Evolutionary conservation across 768 basidiomycete species (phyloP).

Genomic region (Boletus vermiculosoides): DNA sequence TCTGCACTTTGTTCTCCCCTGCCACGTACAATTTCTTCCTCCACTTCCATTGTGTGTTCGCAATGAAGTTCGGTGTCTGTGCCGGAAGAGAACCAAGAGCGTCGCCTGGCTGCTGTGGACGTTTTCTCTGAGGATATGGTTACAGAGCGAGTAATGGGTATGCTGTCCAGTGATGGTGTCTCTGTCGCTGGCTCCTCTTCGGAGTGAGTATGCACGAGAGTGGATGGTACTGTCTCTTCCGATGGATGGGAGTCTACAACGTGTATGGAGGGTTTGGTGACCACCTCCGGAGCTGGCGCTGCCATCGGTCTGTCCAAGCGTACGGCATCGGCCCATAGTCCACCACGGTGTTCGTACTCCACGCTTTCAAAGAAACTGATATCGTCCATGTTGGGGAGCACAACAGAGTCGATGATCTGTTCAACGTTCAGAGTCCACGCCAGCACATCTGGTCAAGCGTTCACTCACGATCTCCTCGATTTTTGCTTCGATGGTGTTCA

Average conservation of each 20-base stretch:
- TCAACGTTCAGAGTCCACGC: slow-evolving; percentile 66
- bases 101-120: slow-evolving; percentile 38
- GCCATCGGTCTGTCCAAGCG: slow-evolving; percentile 38
- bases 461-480: slow-evolving; percentile 80
- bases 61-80: slow-evolving; percentile 37
- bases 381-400: slow-evolving; percentile 98
- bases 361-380: slow-evolving; percentile 90
- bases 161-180: slow-evolving; percentile 23
- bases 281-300: slow-evolving; percentile 6
- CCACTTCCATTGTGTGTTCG: slow-evolving; percentile 23
- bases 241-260: slow-evolving; percentile 35
- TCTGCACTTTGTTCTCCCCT: slow-evolving; percentile 32
- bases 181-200: slow-evolving; percentile 30
- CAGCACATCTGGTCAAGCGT: not conserved
- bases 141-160: slow-evolving; percentile 22
- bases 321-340: slow-evolving; percentile 82
- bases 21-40: slow-evolving; percentile 19
- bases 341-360: slow-evolving; percentile 67
- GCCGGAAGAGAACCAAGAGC: slow-evolving; percentile 57
- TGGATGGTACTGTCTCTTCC: slow-evolving; percentile 28
- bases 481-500: slow-evolving; percentile 84
- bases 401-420: slow-evolving; percentile 91
- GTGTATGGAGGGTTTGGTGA: slow-evolving; percentile 5
- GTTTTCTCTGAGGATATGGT: slow-evolving; percentile 24
- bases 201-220: slow-evolving; percentile 26